A percentile compares a stretch with the other conserved stretches of the same genome.
These are phyloP conservation scores for Mycena venus DNA, from an alignment of 768 basidiomycete species.

Conservation along the genomic window DNA sequence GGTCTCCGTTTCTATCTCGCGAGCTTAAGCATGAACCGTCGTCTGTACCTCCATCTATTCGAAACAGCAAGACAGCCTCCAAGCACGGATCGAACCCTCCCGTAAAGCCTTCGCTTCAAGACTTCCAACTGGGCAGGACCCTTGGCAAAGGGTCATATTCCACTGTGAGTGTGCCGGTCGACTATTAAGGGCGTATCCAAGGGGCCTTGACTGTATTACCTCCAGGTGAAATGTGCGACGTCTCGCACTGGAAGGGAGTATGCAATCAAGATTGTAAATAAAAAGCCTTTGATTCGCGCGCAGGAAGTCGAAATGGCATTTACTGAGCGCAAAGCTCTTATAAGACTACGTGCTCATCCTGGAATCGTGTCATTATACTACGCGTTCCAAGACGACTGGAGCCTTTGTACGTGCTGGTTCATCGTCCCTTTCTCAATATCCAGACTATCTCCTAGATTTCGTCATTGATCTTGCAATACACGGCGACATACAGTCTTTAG, in stretches of 20 bases:
- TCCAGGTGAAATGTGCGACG: constrained; percentile 70
- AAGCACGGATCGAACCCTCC: too few species aligned
- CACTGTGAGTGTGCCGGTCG: constrained; percentile 62
- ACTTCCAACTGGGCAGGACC: constrained; percentile 80
- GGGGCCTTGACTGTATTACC: constrained; percentile 21
- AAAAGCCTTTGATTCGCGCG: constrained; percentile 69
- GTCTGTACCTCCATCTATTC: constrained; percentile 11
- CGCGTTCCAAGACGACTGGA: constrained; percentile 88
- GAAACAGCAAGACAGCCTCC: constrained; percentile 48
- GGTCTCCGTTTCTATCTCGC: constrained; percentile 70
- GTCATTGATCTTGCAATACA: constrained; percentile 83
- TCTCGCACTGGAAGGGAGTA: constrained; percentile 70
- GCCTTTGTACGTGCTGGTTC: constrained; percentile 78
- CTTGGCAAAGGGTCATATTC: constrained; percentile 91
- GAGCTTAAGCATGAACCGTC: constrained; percentile 58
- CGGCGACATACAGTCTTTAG: constrained; percentile 82
- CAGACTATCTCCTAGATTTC: constrained; percentile 66
- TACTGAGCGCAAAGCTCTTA: constrained; percentile 72
- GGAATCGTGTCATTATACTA: constrained; percentile 84
- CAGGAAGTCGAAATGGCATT: constrained; percentile 81
- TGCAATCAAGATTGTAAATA: constrained; percentile 70
- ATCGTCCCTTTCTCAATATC: not conserved
- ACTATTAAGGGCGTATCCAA: not conserved
- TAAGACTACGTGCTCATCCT: constrained; percentile 68
- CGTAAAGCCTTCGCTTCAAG: constrained; percentile 59